Conservation (phyloP, 192 early-diverging fungal genomes). For the Gaertneriomyces semiglobifer region DNA sequence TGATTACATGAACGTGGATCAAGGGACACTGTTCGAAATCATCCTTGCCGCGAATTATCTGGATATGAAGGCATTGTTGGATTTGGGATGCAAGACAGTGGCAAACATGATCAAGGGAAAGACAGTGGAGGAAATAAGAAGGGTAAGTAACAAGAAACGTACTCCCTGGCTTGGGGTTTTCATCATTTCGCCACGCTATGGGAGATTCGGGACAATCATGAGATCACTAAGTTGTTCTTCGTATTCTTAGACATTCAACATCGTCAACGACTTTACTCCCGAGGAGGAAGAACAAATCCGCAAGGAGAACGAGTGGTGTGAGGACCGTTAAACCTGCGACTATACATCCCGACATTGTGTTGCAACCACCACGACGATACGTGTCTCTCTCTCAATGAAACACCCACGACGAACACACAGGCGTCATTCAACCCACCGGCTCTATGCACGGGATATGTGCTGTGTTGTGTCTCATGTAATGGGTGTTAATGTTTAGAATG, state of each 20-base stretch:
- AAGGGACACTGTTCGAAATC: constrained; percentile 89
- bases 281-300: constrained; percentile 89
- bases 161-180: too few species aligned
- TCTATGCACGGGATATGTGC: too few species aligned
- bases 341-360: too few species aligned
- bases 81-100: constrained; percentile 76
- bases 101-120: constrained; percentile 91
- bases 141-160: constrained; percentile 18
- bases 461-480: too few species aligned
- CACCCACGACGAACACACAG: too few species aligned
- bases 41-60: constrained; percentile 72
- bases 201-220: background rate
- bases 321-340: constrained; percentile 29
- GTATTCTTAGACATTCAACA: constrained; percentile 73
- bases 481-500: too few species aligned
- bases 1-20: constrained; percentile 89
- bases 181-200: too few species aligned
- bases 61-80: constrained; percentile 59
- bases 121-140: constrained; percentile 81
- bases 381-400: too few species aligned
- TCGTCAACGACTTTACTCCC: constrained; percentile 90
- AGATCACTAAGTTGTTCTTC: background rate
- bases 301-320: constrained; percentile 50
- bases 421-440: too few species aligned
- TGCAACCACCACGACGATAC: too few species aligned